Evolutionary conservation across 306 rosid genomes (phyloP), one percentile per base, ranked within the genome.

Genomic region (Ziziphus jujuba): DNA sequence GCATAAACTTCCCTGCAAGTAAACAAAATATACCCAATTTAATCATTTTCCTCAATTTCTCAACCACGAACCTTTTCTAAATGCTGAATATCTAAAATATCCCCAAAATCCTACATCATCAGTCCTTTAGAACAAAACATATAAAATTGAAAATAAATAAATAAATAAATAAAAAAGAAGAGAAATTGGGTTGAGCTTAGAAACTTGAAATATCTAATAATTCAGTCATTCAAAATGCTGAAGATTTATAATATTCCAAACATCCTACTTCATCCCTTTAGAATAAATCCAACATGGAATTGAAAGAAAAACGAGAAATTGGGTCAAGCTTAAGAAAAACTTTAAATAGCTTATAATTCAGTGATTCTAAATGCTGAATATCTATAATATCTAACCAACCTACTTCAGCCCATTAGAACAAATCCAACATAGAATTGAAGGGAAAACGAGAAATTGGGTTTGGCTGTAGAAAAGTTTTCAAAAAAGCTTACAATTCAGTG

Each of bases 1-100:
- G 97, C 99, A 81, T 95, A 95, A 31, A 95, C 99, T 85, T 95
- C 97, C 58, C 99, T 95, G 84, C 67, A 80, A 77, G 4, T 7
- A 23, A 28, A 13, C 52, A 64, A 72, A 43, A 5, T 8, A 68
- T 5, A 31, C 23, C 22, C 38, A 64, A 12, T 48, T 48, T 3
- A 4, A 25, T n/a, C 24, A 20, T 6, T 8, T n/a, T 28, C 48
- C 38, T 34, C 23, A 59, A 59, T 17, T 19, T 36, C 21, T 9
- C 12, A 64, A 28, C 25, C 14, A 52, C 14, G 50, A 52, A 40
- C n/a, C 5, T 15, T 56, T 52, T 38, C 56, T 44, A 56, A 68
- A 68, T 40, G 43, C 14, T 17, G 49, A 58, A 8, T 11, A 47
- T 47, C 17, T 17, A 14, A 47, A 17, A 10, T 9, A 45, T 1